These are phyloP conservation scores for Acacia melanoxylon DNA, from an alignment of 306 rosid species.

Conservation along the genomic window DNA sequence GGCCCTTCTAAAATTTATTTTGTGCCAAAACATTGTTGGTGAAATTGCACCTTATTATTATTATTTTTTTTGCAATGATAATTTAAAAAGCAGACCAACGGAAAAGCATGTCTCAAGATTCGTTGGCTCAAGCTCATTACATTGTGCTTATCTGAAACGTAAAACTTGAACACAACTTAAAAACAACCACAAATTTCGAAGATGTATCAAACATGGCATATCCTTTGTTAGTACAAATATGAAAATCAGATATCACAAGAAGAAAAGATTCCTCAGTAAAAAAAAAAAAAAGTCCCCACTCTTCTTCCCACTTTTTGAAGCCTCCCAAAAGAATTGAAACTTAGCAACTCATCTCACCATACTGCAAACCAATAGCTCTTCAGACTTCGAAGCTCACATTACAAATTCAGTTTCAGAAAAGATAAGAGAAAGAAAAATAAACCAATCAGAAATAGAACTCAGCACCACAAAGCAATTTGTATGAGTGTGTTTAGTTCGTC, in stretches of 20 bases:
- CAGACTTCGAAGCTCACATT: constrained; percentile 27
- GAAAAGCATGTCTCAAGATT: no score
- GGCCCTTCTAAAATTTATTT: no score
- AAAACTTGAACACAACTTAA: not conserved
- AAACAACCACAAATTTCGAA: not conserved
- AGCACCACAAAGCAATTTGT: constrained; percentile 20
- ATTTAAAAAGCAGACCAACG: no score
- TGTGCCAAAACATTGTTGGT: no score
- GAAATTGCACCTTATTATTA: no score
- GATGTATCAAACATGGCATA: not conserved
- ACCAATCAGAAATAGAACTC: constrained; percentile 24
- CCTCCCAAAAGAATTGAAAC: constrained; percentile 33
- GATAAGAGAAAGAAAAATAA: constrained; percentile 12
- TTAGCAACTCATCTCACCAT: constrained; percentile 22
- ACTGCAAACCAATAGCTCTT: constrained; percentile 21
- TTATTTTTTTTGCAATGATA: no score
- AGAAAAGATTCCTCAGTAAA: constrained; percentile 31
- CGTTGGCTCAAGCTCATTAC: no score
- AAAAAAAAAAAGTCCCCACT: not conserved
- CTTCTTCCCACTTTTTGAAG: constrained; percentile 29
- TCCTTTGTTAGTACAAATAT: not conserved
- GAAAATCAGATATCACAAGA: constrained; percentile 18
- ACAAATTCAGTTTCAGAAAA: constrained; percentile 32
- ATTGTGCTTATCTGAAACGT: no score
- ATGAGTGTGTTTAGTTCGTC: constrained; percentile 35